Percentiles rank a stretch among this genome's conserved stretches.
Conservation (phyloP, 2,329 filamentous ascomycete genomes). For the Allantophomopsis lycopodina region DNA sequence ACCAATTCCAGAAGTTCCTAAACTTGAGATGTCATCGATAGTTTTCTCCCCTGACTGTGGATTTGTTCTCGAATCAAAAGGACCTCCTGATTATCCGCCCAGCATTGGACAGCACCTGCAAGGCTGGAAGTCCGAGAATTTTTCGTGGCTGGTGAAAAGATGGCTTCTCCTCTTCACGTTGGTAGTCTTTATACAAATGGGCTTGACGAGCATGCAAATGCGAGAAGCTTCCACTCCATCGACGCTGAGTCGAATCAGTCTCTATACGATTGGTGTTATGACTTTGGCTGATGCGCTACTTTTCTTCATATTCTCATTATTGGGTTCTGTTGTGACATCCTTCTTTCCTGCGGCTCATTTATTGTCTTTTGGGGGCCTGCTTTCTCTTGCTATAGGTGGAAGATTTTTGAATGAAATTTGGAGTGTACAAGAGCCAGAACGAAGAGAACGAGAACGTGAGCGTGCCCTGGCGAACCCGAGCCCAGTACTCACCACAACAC, state of each 20-base stretch:
- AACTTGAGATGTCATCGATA: slow-evolving; percentile 46
- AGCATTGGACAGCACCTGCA: slow-evolving; percentile 39
- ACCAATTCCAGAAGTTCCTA: slow-evolving; percentile 36
- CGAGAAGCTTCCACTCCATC: slow-evolving; percentile 54
- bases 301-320: slow-evolving; percentile 37
- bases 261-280: slow-evolving; percentile 48
- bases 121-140: slow-evolving; percentile 47
- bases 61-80: slow-evolving; percentile 51
- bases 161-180: slow-evolving; percentile 42
- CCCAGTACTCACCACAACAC: slow-evolving; percentile 7
- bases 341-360: slow-evolving; percentile 43
- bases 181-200: slow-evolving; percentile 46
- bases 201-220: slow-evolving; percentile 49
- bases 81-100: slow-evolving; percentile 39
- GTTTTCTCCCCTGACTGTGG: slow-evolving; percentile 57
- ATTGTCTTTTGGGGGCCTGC: slow-evolving; percentile 35
- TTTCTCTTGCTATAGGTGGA: slow-evolving; percentile 42
- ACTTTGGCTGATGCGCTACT: slow-evolving; percentile 47
- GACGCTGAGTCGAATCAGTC: slow-evolving; percentile 51
- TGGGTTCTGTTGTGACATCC: slow-evolving; percentile 39
- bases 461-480: slow-evolving; percentile 12
- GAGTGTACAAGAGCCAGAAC: slow-evolving; percentile 44
- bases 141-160: slow-evolving; percentile 39
- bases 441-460: slow-evolving; percentile 22
- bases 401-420: slow-evolving; percentile 47